These are phyloP conservation scores for Penicillium simplicissimum DNA, from an alignment of 495 filamentous ascomycete genomes.

Conservation along the genomic window DNA sequence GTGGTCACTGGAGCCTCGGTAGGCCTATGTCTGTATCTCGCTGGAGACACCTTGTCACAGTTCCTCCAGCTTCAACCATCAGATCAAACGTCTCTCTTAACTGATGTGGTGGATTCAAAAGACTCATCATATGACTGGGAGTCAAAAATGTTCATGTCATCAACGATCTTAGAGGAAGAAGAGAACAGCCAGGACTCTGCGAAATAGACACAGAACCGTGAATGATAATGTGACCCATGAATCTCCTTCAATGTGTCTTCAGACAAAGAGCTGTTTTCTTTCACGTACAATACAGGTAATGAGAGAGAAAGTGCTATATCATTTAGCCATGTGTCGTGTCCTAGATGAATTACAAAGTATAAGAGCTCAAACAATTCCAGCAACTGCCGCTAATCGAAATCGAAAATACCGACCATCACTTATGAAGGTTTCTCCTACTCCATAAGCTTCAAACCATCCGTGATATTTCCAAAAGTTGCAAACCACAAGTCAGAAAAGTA, in stretches of 20 bases:
- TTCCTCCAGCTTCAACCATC: slow-evolving; percentile 17
- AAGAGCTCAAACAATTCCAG: background rate
- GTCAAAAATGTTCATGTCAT: slow-evolving; percentile 45
- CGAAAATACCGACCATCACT: background rate
- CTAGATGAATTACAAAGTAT: background rate
- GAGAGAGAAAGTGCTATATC: background rate
- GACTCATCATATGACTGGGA: slow-evolving; percentile 37
- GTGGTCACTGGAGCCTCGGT: slow-evolving; percentile 23
- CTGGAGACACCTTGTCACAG: slow-evolving; percentile 20
- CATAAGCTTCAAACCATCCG: background rate
- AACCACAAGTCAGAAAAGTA: slow-evolving; percentile 2
- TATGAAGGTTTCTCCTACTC: background rate
- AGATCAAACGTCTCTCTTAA: slow-evolving; percentile 5
- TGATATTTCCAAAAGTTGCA: slow-evolving; percentile 1
- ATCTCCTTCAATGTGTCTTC: background rate
- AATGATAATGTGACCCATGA: background rate
- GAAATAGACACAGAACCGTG: background rate
- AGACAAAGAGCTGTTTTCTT: background rate
- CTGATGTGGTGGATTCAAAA: slow-evolving; percentile 12
- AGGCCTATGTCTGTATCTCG: slow-evolving; percentile 23
- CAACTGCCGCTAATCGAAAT: background rate
- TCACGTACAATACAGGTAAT: background rate
- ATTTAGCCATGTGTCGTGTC: background rate
- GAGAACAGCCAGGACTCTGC: slow-evolving; percentile 39
- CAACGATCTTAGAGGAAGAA: slow-evolving; percentile 70